Percentiles rank a stretch among this genome's conserved stretches.
Conservation (phyloP, 495 filamentous ascomycete species). For the Trichodelitschia bisporula region DNA sequence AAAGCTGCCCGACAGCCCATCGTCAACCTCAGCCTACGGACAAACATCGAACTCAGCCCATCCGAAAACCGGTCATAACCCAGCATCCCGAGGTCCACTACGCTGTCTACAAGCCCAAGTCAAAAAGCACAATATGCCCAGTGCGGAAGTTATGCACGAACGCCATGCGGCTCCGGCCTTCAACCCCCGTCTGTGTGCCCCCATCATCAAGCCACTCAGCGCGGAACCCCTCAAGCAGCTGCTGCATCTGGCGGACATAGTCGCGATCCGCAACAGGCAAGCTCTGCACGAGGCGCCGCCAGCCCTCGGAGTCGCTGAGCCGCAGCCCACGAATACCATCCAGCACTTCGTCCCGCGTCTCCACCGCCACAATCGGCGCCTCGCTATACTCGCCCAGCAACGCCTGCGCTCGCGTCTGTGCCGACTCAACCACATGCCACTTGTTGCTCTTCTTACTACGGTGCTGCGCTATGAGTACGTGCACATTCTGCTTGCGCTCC, state of each 20-base stretch:
- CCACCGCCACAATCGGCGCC: conserved; percentile 67
- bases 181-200: conserved; percentile 6
- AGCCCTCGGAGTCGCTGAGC: conserved; percentile 62
- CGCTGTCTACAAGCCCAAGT: conserved; percentile 11
- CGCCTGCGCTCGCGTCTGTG: conserved; percentile 8
- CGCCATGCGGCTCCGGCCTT: conserved; percentile 10
- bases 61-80: no score
- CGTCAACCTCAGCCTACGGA: no score
- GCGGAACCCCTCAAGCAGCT: conserved; percentile 38
- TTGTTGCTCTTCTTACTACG: conserved; percentile 81
- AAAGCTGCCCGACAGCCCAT: no score
- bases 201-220: conserved; percentile 26
- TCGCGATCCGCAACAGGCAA: conserved; percentile 54
- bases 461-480: conserved; percentile 54
- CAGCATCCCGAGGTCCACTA: no score
- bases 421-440: conserved; percentile 57
- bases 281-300: conserved; percentile 59
- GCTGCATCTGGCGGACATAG: conserved; percentile 71
- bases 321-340: conserved; percentile 51
- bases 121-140: conserved; percentile 14
- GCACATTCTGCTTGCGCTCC: conserved; percentile 30
- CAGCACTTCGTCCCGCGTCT: conserved; percentile 68
- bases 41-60: no score
- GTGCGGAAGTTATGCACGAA: conserved; percentile 20
- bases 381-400: conserved; percentile 30